Percentiles rank a stretch among this genome's conserved stretches.
Conservation (phyloP, 2,329 filamentous ascomycete genomes). For the Ceratocystis albifundus region DNA sequence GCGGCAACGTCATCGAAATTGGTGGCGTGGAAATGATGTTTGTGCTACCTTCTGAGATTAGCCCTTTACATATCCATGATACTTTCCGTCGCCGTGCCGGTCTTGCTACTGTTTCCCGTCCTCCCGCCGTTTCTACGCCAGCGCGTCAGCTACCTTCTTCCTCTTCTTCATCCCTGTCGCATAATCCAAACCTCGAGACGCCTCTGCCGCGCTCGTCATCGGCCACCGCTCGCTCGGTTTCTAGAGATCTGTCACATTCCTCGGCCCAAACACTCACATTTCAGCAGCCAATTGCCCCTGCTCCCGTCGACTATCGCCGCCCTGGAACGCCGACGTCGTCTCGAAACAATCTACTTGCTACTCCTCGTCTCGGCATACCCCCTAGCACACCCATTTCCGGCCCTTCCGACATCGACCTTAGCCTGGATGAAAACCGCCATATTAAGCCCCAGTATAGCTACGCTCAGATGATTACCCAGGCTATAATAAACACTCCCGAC, state of each 20-base stretch:
- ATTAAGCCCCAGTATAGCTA: constrained; percentile 96
- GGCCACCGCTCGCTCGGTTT: constrained; percentile 13
- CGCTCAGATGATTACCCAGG: constrained; percentile 91
- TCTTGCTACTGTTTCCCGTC: constrained; percentile 25
- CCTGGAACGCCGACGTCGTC: constrained; percentile 45
- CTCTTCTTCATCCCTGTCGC: constrained; percentile 21
- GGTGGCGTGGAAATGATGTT: constrained; percentile 97
- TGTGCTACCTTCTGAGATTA: constrained; percentile 67
- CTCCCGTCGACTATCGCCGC: constrained; percentile 48
- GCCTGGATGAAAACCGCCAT: constrained; percentile 72
- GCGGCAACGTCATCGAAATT: constrained; percentile 85
- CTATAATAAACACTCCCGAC: constrained; percentile 75
- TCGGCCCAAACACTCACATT: constrained; percentile 14
- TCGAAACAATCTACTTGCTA: constrained; percentile 12
- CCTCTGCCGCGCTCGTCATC: constrained; percentile 21
- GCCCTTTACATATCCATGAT: constrained; percentile 54
- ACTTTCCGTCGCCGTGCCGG: constrained; percentile 59
- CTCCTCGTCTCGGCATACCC: constrained; percentile 17
- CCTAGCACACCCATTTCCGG: constrained; percentile 25
- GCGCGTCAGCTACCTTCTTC: constrained; percentile 12
- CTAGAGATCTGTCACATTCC: constrained; percentile 22
- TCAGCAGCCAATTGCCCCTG: constrained; percentile 45
- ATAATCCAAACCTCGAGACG: constrained; percentile 22
- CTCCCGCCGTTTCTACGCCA: constrained; percentile 20
- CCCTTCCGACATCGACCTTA: constrained; percentile 55